These are phyloP conservation scores for Ceratocystis albifundus DNA, from an alignment of 2,329 filamentous ascomycete genomes.

Conservation along the genomic window DNA sequence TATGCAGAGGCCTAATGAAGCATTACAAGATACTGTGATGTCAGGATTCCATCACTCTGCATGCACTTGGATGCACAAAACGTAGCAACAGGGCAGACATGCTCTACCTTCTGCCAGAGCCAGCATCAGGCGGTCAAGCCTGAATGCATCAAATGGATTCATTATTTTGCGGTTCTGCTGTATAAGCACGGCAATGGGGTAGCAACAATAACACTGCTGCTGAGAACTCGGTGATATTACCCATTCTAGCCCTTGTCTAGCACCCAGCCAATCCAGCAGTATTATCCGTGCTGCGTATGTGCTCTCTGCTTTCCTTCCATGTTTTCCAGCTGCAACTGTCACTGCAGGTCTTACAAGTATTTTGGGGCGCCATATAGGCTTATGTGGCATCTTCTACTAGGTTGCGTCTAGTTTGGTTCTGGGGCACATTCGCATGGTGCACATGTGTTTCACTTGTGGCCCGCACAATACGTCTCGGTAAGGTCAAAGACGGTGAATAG, in stretches of 20 bases:
- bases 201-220: background rate
- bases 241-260: background rate
- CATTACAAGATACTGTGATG: background rate
- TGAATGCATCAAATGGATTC: background rate
- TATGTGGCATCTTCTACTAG: background rate
- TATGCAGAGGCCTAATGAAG: background rate
- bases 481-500: background rate
- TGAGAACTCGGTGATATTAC: background rate
- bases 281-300: background rate
- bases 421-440: background rate
- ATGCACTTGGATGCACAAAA: background rate
- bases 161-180: background rate
- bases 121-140: conserved; percentile 7
- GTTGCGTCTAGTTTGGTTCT: background rate
- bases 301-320: background rate
- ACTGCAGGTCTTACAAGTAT: conserved; percentile 11
- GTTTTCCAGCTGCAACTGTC: conserved; percentile 15
- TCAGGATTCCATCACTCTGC: background rate
- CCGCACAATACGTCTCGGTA: conserved; percentile 1
- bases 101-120: background rate
- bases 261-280: background rate
- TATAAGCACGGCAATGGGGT: background rate
- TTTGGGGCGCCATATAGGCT: background rate
- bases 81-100: background rate
- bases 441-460: background rate